These are phyloP conservation scores for Candida namnaoensis DNA, from an alignment of 805 yeast species.

Conservation along the genomic window DNA sequence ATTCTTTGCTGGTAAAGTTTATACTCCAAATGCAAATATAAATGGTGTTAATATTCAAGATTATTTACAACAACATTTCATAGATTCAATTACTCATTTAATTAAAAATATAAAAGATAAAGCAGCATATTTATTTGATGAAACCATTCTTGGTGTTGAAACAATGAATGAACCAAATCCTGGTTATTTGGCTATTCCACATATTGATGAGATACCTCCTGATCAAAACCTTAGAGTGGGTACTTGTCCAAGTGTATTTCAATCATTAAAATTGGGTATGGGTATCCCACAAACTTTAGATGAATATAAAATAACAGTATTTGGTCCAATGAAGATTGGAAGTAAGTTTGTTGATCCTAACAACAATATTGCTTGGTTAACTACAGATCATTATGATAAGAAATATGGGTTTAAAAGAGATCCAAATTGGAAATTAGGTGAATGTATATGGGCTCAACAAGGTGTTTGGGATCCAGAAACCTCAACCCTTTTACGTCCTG, in stretches of 20 bases:
- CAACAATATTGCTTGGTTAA: slow-evolving; percentile 65
- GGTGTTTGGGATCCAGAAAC: slow-evolving; percentile 60
- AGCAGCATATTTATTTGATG: slow-evolving; percentile 37
- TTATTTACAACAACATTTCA: slow-evolving; percentile 58
- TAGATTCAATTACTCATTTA: slow-evolving; percentile 42
- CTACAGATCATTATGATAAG: slow-evolving; percentile 42
- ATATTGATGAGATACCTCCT: slow-evolving; percentile 47
- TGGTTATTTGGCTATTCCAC: slow-evolving; percentile 61
- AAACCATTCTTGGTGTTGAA: slow-evolving; percentile 69
- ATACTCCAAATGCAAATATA: slow-evolving; percentile 68
- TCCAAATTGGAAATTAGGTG: slow-evolving; percentile 58
- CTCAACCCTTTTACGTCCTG: slow-evolving; percentile 30
- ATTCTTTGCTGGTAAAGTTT: slow-evolving; percentile 70
- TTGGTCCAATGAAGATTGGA: slow-evolving; percentile 71
- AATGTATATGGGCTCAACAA: slow-evolving; percentile 74
- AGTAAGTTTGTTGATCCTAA: slow-evolving; percentile 50
- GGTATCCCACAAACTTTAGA: slow-evolving; percentile 68
- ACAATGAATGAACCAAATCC: slow-evolving; percentile 77
- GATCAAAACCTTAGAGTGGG: slow-evolving; percentile 65
- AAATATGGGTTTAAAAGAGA: slow-evolving; percentile 67
- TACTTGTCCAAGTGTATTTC: slow-evolving; percentile 75
- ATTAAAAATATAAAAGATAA: slow-evolving; percentile 27
- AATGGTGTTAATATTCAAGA: slow-evolving; percentile 74
- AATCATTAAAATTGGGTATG: slow-evolving; percentile 68
- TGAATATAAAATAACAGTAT: slow-evolving; percentile 55